Percentiles rank a stretch among this genome's conserved stretches.
Evolutionary conservation across 2,329 filamentous ascomycete species (phyloP).

Genomic region (Fusarium musae): DNA sequence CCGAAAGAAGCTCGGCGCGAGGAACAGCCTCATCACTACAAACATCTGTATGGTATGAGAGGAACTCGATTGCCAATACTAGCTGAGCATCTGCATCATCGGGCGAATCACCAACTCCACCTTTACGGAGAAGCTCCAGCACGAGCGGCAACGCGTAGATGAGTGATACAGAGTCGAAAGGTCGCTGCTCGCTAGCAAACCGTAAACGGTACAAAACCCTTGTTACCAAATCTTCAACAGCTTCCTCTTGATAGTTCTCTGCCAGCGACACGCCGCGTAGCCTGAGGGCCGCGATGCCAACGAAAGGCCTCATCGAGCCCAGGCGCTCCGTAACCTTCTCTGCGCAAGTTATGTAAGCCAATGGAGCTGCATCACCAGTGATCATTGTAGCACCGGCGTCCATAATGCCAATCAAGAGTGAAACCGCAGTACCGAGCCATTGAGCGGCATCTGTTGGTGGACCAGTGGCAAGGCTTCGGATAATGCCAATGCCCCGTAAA

Average conservation of each 20-base stretch:
- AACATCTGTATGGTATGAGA: conserved; percentile 87
- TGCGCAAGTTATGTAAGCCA: conserved; percentile 83
- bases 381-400: conserved; percentile 84
- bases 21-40: conserved; percentile 82
- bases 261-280: conserved; percentile 80
- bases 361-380: conserved; percentile 80
- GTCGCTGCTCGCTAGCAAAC: conserved; percentile 92
- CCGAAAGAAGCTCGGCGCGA: conserved; percentile 76
- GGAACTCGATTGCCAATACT: conserved; percentile 86
- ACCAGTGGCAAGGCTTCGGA: conserved; percentile 82
- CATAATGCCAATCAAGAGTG: conserved; percentile 77
- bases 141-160: conserved; percentile 88
- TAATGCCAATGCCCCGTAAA: conserved; percentile 85
- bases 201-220: conserved; percentile 90
- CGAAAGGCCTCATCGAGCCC: conserved; percentile 80
- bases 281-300: conserved; percentile 87
- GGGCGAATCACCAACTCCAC: conserved; percentile 76
- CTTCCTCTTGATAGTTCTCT: conserved; percentile 78
- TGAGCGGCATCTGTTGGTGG: conserved; percentile 88
- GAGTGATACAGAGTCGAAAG: conserved; percentile 87
- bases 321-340: conserved; percentile 79
- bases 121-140: conserved; percentile 80
- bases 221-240: conserved; percentile 85
- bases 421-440: conserved; percentile 88
- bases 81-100: conserved; percentile 93